Base-by-base conservation (phyloP, 2,329 filamentous ascomycete genomes). In the Zymoseptoria tritici region DNA sequence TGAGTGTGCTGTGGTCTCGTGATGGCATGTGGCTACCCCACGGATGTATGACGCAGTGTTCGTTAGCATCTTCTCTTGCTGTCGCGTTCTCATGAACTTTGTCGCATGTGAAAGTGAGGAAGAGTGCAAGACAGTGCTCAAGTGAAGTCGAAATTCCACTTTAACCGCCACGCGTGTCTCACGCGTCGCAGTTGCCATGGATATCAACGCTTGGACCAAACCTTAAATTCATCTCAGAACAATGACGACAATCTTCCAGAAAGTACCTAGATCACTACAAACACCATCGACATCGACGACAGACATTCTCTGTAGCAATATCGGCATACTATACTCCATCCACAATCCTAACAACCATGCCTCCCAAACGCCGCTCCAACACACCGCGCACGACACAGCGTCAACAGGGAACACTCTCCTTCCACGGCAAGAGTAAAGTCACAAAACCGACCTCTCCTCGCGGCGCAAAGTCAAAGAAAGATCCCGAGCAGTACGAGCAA, bases 351-450 rank as follows among this genome's bases (percentile, higher is more conserved):
- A 13, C 22, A 57, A 67, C 19, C 53, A 80, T 80, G 78, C 73
- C 78, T 56, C 77, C 79, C 19, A 79, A 78, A 66, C 74, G 77
- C 56, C 71, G 73, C 65, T 66, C 70, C 52, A 70, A 75, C 60
- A 69, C 77, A 49, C 68, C 77, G 61, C 72, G 77, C 64, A 67
- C 74, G 52, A 73, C 76, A 59, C 80, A 81, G 67, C 72, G 78
- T n/a, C 59, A 60, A 56, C 83, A 86, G 72, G 77, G 81, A 7
- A 86, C 81, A n/a, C 81, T 88, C 66, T 82, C 84, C 49, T 88
- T 88, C 76, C 80, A 83, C 66, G 76, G 78, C 62, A 77, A 79
- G 57, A 68, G 65, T 61, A 65, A 65, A 60, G 78, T 87, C 66
- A 85, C 83, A 57, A 88, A 88, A 72, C 76, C 82, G 13, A 70